phyloP scores from a whole-genome alignment of 768 basidiomycete species.

The Serendipita sp. region DNA sequence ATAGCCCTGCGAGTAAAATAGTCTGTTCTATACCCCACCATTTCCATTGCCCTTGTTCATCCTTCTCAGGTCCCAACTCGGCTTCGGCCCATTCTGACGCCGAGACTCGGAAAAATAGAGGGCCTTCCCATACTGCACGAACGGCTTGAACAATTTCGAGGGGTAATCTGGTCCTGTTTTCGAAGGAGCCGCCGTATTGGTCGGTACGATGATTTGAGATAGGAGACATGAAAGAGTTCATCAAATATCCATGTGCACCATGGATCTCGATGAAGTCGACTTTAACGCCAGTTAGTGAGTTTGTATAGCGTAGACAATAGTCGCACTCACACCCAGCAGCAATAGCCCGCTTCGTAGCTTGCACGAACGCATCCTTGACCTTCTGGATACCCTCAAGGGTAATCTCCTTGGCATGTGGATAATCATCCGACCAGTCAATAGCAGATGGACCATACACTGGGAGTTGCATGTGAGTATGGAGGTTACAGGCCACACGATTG shows the following conservation, averaged over 20 bases:
- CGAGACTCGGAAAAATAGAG: conserved; percentile 57
- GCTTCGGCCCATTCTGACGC: conserved; percentile 55
- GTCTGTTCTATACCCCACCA: conserved; percentile 72
- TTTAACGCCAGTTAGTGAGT: conserved; percentile 13
- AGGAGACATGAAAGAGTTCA: conserved; percentile 54
- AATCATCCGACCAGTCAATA: conserved; percentile 35
- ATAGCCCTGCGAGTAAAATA: conserved; percentile 34
- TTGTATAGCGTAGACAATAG: conserved; percentile 8
- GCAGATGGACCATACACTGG: conserved; percentile 47
- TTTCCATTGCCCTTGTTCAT: conserved; percentile 35
- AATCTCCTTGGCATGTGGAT: conserved; percentile 43
- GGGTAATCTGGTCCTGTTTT: conserved; percentile 55
- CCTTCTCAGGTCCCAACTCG: conserved; percentile 33
- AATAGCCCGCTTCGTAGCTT: conserved; percentile 37
- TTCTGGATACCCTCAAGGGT: conserved; percentile 34
- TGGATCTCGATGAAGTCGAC: conserved; percentile 62
- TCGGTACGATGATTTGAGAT: conserved; percentile 59
- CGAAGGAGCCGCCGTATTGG: conserved; percentile 51
- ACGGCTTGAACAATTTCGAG: conserved; percentile 37
- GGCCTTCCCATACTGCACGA: conserved; percentile 46
- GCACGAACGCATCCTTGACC: conserved; percentile 44
- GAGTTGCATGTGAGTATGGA: conserved; percentile 24
- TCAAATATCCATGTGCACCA: conserved; percentile 54
- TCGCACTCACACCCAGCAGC: conserved; percentile 40
- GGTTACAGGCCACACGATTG: conserved; percentile 12